phyloP scores from a whole-genome alignment of 1,284 basidiomycete species.

The Pterulicium gracile region DNA sequence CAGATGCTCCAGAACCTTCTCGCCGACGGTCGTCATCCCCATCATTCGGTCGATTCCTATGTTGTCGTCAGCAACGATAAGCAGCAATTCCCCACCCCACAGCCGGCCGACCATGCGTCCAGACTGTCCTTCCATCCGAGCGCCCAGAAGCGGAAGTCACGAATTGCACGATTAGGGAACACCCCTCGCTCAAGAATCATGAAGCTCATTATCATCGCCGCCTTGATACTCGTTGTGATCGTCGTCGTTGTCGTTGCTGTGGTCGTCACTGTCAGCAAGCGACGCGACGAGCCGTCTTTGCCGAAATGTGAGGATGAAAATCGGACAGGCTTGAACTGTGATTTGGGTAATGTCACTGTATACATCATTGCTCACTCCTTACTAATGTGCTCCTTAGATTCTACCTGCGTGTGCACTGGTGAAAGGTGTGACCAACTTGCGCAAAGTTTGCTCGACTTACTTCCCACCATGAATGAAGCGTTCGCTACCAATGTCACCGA shows the following conservation, averaged over 20 bases:
- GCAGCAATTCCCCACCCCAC: not conserved
- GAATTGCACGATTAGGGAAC: not conserved
- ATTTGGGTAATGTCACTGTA: conserved; percentile 46
- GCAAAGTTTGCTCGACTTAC: conserved; percentile 33
- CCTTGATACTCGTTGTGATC: conserved; percentile 25
- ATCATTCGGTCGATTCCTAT: conserved; percentile 24
- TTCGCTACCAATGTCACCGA: conserved; percentile 38
- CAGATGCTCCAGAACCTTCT: conserved; percentile 34
- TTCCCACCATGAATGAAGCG: conserved; percentile 36
- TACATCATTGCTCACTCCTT: not conserved
- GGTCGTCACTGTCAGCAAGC: conserved; percentile 26
- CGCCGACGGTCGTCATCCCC: conserved; percentile 40
- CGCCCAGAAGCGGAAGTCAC: too few relatives aligned
- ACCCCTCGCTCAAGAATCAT: conserved; percentile 11
- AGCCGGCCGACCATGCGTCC: not conserved
- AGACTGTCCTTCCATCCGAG: not conserved
- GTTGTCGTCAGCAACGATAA: not conserved
- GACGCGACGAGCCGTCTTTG: conserved; percentile 15
- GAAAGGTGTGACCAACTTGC: conserved; percentile 44
- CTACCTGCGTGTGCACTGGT: conserved; percentile 47
- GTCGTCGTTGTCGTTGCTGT: conserved; percentile 29
- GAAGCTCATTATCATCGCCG: conserved; percentile 20
- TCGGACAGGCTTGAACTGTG: conserved; percentile 37
- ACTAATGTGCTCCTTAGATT: conserved; percentile 26
- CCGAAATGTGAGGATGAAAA: conserved; percentile 26